phyloP scores from a whole-genome alignment of 2,329 filamentous ascomycete species.

The Colletotrichum coccodes region DNA sequence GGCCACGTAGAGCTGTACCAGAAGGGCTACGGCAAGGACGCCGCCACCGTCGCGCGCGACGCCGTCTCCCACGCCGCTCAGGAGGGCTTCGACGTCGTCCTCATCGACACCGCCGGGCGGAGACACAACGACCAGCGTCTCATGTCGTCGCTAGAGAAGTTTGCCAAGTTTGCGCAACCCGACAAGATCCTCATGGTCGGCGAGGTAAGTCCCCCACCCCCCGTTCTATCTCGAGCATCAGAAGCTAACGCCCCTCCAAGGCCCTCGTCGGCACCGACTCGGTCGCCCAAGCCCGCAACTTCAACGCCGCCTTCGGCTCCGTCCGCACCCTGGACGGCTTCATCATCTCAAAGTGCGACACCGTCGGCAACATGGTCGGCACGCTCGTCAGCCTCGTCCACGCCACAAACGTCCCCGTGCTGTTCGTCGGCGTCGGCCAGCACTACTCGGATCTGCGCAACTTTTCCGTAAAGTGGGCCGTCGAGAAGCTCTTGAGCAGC shows the following conservation, averaged over 20 bases:
- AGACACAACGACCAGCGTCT: constrained; percentile 95
- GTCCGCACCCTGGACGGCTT: constrained; percentile 89
- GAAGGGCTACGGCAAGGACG: constrained; percentile 97
- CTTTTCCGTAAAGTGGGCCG: constrained; percentile 76
- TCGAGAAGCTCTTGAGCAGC: constrained; percentile 70
- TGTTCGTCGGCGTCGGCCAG: constrained; percentile 85
- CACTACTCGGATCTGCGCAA: constrained; percentile 76
- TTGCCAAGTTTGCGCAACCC: constrained; percentile 93
- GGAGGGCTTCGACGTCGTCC: constrained; percentile 87
- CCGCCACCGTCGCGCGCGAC: constrained; percentile 93
- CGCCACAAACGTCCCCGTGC: constrained; percentile 93
- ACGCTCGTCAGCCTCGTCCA: constrained; percentile 97
- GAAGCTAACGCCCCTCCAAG: constrained; percentile 42
- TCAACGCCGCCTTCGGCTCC: constrained; percentile 90
- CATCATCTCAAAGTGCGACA: constrained; percentile 98
- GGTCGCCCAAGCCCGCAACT: constrained; percentile 95
- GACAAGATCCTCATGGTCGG: constrained; percentile 99
- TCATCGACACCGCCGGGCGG: constrained; percentile 95
- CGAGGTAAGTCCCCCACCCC: constrained; percentile 49
- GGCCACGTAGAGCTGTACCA: constrained; percentile 92
- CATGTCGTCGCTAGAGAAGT: constrained; percentile 97
- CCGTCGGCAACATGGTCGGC: constrained; percentile 98
- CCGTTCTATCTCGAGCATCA: background rate
- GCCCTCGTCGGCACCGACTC: constrained; percentile 95
- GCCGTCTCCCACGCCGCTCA: constrained; percentile 84